Base-by-base conservation (phyloP, 2,329 filamentous ascomycete genomes). In the Curvularia hawaiiensis region DNA sequence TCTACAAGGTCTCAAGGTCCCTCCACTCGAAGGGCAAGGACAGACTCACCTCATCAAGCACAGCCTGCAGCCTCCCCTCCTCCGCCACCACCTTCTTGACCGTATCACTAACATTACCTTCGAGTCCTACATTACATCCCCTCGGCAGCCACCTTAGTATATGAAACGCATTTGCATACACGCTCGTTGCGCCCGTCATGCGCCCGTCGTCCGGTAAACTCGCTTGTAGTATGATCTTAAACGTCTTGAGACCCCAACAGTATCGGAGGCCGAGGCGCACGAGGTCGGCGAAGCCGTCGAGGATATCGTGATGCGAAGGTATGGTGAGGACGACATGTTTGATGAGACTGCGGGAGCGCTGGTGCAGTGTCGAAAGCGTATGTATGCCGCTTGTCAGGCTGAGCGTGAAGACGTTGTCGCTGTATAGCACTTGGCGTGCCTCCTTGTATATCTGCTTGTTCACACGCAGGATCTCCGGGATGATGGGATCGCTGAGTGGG, bases 141-240 rank as follows among this genome's bases (percentile, higher is more conserved):
- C 75, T 68, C 2, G 79, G 79, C 56, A 81, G 60, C 79, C 79
- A 81, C 14, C 79, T 60, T 38, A 81, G 63, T 33, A 80, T 80
- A 56, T 80, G 79, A 56, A 81, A 81, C 0, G 78, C 79, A 54
- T 80, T 80, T 14, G 78, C 78, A 54, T 80, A 80, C 8, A 80
- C 77, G 24, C 75, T 79, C 3, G 75, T 78, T 26, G 77, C 75
- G 9, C 74, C 72, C 1, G 52, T 59, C 10, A 61, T 49, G 9
- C 58, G 35, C n/a, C 64, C 60, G 30, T 75, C 73, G 40, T 72
- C 70, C 0, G 73, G 72, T 18, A 76, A 58, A 40, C 65, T 66
- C 3, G 66, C 61, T 20, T 71, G 76, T 47, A 80, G 69, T 18
- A 74, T 68, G 28, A 81, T 77, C 35, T 74, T 75, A 49, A 80